Percentiles rank a stretch among this genome's conserved stretches.
phyloP scores from a whole-genome alignment of 805 yeast species.

The Schwanniomyces vanrijiae region DNA sequence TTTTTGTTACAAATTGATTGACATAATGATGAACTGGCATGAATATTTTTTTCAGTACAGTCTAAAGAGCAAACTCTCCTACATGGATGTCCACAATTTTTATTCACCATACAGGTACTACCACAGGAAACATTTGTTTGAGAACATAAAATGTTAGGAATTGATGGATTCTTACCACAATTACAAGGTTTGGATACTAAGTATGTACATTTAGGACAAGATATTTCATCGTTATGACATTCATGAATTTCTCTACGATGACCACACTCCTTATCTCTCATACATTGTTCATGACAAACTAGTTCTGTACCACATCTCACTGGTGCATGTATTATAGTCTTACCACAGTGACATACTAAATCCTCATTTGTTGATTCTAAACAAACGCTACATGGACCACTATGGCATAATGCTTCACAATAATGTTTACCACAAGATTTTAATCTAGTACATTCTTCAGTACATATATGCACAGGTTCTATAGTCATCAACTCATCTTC shows the following conservation, averaged over 20 bases:
- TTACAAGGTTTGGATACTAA: constrained; percentile 56
- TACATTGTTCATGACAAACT: constrained; percentile 66
- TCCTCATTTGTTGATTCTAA: constrained; percentile 79
- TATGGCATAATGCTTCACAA: constrained; percentile 72
- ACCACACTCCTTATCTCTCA: constrained; percentile 61
- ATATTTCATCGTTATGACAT: constrained; percentile 66
- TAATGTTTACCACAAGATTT: constrained; percentile 62
- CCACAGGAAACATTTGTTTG: constrained; percentile 68
- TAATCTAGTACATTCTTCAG: constrained; percentile 59
- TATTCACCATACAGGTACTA: constrained; percentile 27
- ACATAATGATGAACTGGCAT: constrained; percentile 53
- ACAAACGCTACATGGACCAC: constrained; percentile 80
- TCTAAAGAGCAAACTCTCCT: constrained; percentile 58
- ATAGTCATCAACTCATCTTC: constrained; percentile 50
- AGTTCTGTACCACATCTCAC: constrained; percentile 77
- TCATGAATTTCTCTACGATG: constrained; percentile 67
- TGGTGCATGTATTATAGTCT: constrained; percentile 76
- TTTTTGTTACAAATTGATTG: constrained; percentile 54
- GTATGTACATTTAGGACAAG: constrained; percentile 77
- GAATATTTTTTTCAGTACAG: constrained; percentile 60
- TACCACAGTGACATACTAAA: constrained; percentile 77
- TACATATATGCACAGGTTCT: constrained; percentile 76
- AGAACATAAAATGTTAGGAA: constrained; percentile 69
- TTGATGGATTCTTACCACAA: constrained; percentile 53
- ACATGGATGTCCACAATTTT: constrained; percentile 44